Percentiles rank a stretch among this genome's conserved stretches.
Evolutionary conservation across 163 green algal genomes (phyloP).

Genomic region (Dunaliella salina): DNA sequence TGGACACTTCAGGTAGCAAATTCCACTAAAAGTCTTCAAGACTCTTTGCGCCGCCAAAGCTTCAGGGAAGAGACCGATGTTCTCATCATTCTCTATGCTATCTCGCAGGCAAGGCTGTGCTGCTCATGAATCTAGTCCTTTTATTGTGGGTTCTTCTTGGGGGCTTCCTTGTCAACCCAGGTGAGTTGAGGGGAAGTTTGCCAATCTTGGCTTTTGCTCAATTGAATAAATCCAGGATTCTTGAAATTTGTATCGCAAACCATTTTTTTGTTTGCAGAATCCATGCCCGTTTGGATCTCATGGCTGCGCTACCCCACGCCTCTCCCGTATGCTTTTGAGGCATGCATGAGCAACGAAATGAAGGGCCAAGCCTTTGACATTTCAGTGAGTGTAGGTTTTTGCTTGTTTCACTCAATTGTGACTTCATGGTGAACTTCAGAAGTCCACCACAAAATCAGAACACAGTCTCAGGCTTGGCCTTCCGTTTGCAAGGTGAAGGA

Average conservation of each 20-base stretch:
- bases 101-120: conserved; percentile 20
- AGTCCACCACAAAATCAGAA: not conserved
- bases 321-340: conserved; percentile 43
- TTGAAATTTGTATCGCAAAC: not conserved
- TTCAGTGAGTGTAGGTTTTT: conserved; percentile 16
- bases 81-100: not conserved
- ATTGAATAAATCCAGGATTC: not conserved
- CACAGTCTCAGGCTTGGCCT: not conserved
- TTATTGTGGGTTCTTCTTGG: conserved; percentile 44
- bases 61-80: too few species aligned
- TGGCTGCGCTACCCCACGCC: conserved; percentile 41
- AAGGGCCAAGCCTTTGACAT: conserved; percentile 28
- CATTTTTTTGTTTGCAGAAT: not conserved
- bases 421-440: not conserved
- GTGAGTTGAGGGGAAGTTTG: not conserved
- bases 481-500: not conserved
- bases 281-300: conserved; percentile 36
- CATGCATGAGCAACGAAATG: conserved; percentile 37
- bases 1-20: conserved; percentile 18
- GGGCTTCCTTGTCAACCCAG: conserved; percentile 46
- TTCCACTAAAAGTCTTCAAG: too few species aligned
- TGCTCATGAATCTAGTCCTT: conserved; percentile 44
- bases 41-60: too few species aligned
- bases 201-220: not conserved
- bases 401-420: not conserved